A percentile compares a stretch with the other conserved stretches of the same genome.
phyloP scores from a whole-genome alignment of 2,329 filamentous ascomycete species.

The Pseudogymnoascus sp. region DNA sequence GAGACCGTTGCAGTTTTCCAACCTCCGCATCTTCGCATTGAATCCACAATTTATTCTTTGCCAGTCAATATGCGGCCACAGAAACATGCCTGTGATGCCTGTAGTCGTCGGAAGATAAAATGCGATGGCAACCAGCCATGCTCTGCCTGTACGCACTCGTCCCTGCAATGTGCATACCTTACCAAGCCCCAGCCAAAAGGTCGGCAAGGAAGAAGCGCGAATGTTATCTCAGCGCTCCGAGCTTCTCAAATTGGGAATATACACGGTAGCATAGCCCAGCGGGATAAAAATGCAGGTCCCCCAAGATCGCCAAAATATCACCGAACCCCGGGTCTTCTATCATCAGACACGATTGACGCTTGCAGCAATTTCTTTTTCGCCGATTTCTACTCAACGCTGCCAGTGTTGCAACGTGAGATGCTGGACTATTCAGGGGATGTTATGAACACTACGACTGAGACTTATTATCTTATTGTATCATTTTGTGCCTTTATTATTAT shows the following conservation, averaged over 20 bases:
- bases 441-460: slow-evolving; percentile 4
- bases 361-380: not conserved
- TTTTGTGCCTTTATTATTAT: slow-evolving; percentile 6
- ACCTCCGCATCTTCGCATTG: not conserved
- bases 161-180: slow-evolving; percentile 6
- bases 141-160: slow-evolving; percentile 5
- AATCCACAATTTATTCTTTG: slow-evolving; percentile 1
- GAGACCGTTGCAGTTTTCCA: not conserved
- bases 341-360: not conserved
- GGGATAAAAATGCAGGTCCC: not conserved
- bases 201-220: not conserved
- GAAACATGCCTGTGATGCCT: slow-evolving; percentile 11
- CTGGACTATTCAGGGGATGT: not conserved
- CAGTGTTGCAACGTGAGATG: slow-evolving; percentile 1
- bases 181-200: not conserved
- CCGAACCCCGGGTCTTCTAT: not conserved
- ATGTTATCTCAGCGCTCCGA: not conserved
- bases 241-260: slow-evolving; percentile 7
- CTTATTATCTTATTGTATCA: slow-evolving; percentile 7
- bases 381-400: not conserved
- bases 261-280: not conserved
- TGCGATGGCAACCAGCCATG: slow-evolving; percentile 11
- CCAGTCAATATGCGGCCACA: slow-evolving; percentile 10
- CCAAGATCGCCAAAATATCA: not conserved
- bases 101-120: slow-evolving; percentile 10